Conservation (phyloP, 2,329 filamentous ascomycete species). For the Colletotrichum australisinense region DNA sequence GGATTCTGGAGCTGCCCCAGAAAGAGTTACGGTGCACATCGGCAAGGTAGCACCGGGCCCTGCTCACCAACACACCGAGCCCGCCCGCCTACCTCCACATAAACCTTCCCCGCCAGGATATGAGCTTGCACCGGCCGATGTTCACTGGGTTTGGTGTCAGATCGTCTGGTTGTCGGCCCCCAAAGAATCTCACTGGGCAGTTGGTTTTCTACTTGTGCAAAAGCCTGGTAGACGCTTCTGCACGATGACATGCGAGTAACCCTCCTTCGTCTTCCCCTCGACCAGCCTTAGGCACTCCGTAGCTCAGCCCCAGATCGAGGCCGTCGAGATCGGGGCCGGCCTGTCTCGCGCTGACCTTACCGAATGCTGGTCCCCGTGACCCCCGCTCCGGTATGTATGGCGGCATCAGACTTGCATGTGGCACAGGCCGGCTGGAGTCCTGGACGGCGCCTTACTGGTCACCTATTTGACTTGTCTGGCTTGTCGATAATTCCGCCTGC, state of each 20-base stretch:
- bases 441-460: neutral
- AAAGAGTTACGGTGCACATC: conserved; percentile 1
- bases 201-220: neutral
- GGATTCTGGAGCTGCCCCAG: neutral
- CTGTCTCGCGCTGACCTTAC: neutral
- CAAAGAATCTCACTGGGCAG: neutral
- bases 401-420: conserved; percentile 21
- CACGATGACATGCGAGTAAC: conserved; percentile 23
- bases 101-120: neutral
- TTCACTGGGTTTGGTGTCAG: neutral
- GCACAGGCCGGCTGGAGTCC: neutral
- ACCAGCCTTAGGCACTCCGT: neutral
- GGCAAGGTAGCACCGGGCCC: conserved; percentile 3
- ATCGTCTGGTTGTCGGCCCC: conserved; percentile 17
- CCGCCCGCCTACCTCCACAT: neutral
- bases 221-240: neutral
- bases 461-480: neutral
- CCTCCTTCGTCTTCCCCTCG: neutral
- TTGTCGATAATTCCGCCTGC: neutral
- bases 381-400: conserved; percentile 12
- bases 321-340: conserved; percentile 14
- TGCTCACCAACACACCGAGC: neutral
- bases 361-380: conserved; percentile 26
- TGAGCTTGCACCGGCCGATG: conserved; percentile 9
- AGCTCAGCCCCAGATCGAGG: conserved; percentile 13